Percentiles rank a stretch among this genome's conserved stretches.
These are phyloP conservation scores for Penicillium decumbens DNA, from an alignment of 2,329 filamentous ascomycete genomes.

Conservation along the genomic window DNA sequence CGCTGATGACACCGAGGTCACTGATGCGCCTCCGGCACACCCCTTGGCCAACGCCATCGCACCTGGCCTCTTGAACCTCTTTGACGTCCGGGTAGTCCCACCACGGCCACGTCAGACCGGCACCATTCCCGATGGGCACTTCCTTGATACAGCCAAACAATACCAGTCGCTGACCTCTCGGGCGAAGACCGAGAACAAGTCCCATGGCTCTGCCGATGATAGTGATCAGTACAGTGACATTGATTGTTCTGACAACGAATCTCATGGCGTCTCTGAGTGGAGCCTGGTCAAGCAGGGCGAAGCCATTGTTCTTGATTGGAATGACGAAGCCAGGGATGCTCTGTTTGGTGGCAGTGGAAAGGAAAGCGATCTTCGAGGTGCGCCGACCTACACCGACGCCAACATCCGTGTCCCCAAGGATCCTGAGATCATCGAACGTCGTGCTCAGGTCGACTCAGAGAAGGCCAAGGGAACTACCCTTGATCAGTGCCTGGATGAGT, in stretches of 20 bases:
- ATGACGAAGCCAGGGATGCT: constrained; percentile 61
- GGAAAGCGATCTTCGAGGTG: constrained; percentile 53
- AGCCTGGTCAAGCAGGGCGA: constrained; percentile 73
- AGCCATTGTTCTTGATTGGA: constrained; percentile 84
- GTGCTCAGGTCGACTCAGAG: constrained; percentile 60
- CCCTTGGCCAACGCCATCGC: constrained; percentile 56
- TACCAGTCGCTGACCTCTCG: constrained; percentile 52
- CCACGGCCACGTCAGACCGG: constrained; percentile 39
- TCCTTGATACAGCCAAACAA: constrained; percentile 54
- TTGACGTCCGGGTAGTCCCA: constrained; percentile 67
- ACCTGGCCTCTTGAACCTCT: constrained; percentile 63
- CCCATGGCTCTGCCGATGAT: constrained; percentile 11
- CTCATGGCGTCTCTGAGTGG: constrained; percentile 34
- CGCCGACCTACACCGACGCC: constrained; percentile 53
- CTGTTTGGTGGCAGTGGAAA: constrained; percentile 56
- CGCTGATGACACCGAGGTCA: constrained; percentile 14
- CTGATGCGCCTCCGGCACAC: constrained; percentile 43
- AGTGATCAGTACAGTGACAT: constrained; percentile 32
- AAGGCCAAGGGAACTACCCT: constrained; percentile 73
- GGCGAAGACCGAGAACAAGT: constrained; percentile 1
- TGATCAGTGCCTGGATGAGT: constrained; percentile 89
- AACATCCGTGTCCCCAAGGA: constrained; percentile 50
- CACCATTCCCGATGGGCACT: constrained; percentile 65
- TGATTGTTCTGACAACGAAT: constrained; percentile 22
- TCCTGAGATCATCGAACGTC: constrained; percentile 60